Base-by-base conservation (phyloP, 2,329 filamentous ascomycete species). In the Emergomyces pasteurianus region DNA sequence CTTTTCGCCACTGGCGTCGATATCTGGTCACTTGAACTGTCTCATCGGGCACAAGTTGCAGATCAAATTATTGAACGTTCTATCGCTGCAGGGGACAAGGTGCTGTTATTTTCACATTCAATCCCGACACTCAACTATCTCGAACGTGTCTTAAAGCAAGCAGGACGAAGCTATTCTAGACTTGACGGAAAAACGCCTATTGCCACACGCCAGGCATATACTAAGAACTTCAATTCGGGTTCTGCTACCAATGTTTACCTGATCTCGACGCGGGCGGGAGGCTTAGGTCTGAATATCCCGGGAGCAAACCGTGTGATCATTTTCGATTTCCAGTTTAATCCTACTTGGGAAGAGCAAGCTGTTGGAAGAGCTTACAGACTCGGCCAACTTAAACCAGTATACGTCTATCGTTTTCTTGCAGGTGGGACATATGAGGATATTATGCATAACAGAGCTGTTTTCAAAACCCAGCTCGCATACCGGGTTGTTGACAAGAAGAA, bases 221-320 rank as follows among this genome's bases (percentile, higher is more conserved):
- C 87, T 9, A 88, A 89, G 63, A 69, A 74, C 0, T 95, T 96
- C 78, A 92, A 94, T 66, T 77, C 76, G 0, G 64, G 73, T 2
- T 72, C 75, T 1, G 80, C 85, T 28, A 61, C 71, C 1, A 68
- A 77, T 21, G 79, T 95, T 0, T 89, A 89, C 69, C 77, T 96
- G 1, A 90, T 96, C 61, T 95, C 90, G 0, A 96, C 90, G 0
- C 85, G 74, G 62, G 90, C 92, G 9, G 92, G 91, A 26, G 90
- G 90, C 0, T 77, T 91, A 1, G 92, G 92, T 0, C 78, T 96
- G 57, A 96, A 96, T 65, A 87, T 96, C 14, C 83, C 84, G 47
- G 86, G 87, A 1, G 92, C 92, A 0, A 96, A 91, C 70, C 84
- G 92, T 23, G 89, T 96, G 0, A 82, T 96, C 23, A 87, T 96